Evolutionary conservation across 345 rosid genomes (phyloP), one percentile per base, ranked within the genome.

Genomic region (Populus tremula): DNA sequence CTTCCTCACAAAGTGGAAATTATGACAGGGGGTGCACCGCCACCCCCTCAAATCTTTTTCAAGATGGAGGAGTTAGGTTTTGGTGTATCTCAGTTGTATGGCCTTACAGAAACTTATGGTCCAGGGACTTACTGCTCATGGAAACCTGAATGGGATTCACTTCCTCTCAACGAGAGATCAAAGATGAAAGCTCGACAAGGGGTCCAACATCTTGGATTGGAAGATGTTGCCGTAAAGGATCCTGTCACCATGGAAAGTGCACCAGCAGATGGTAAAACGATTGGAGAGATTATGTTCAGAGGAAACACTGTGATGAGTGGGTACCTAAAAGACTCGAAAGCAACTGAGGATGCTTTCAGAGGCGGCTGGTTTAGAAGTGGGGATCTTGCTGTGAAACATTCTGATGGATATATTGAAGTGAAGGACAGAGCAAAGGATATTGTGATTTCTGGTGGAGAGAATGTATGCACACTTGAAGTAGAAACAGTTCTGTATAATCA

Each of bases 251-350:
- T 87, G 89, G 63, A 84, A 76, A 89, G 84, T 38, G 90, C 90
- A 9, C 91, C 93, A 0, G 76, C 86, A 2, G 91, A 94, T 75
- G 91, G 90, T 31, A 78, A 80, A 35, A 88, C 94, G 27, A 71
- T 87, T 59, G 97, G 97, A 2, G 97, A 94, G 75, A 77, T 94
- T 6, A 81, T 91, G 94, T 83, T 90, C 41, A 82, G 86, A 78
- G 97, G 98, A 56, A 90, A 92, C 84, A 90, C 92, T 0, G 90
- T 93, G 18, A 93, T 94, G 98, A 86, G 88, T 56, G 97, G 95
- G 38, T 94, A 94, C 65, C 70, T 85, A 1, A 93, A 86, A 62
- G 92, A 91, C 78, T 35, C 54, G n/a, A 79, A 93, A 67, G 94
- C 89, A 50, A 90, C 93, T 0, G 76, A 79, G 78, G 81, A 82